Evolutionary conservation across 805 yeast genomes (phyloP).

Genomic region (Saccharomyces eubayanus): DNA sequence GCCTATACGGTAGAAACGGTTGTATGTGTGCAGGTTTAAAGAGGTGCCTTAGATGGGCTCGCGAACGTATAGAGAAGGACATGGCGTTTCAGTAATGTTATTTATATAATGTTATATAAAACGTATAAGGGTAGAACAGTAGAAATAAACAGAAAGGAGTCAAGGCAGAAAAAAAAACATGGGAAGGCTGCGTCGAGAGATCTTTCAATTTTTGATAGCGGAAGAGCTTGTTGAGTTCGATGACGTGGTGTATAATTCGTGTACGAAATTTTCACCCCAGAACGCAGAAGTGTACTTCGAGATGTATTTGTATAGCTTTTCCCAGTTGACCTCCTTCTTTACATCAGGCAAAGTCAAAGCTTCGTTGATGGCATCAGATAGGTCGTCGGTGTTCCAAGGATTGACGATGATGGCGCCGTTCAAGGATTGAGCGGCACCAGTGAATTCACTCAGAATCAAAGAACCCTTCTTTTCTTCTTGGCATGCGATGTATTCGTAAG

Average conservation of each 20-base stretch:
- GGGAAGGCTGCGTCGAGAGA: neutral
- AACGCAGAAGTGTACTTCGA: slow-evolving; percentile 89
- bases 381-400: slow-evolving; percentile 97
- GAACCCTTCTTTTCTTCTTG: slow-evolving; percentile 82
- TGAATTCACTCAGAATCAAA: slow-evolving; percentile 83
- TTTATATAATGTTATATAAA: neutral
- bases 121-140: neutral
- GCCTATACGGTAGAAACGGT: neutral
- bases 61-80: neutral
- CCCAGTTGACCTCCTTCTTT: slow-evolving; percentile 68
- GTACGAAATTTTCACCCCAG: slow-evolving; percentile 96
- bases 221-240: neutral
- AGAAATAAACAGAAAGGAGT: neutral
- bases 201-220: neutral
- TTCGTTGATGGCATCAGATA: slow-evolving; percentile 77
- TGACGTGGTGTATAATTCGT: slow-evolving; percentile 54
- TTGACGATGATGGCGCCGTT: slow-evolving; percentile 91
- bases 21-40: neutral
- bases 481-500: slow-evolving; percentile 94
- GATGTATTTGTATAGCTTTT: slow-evolving; percentile 77
- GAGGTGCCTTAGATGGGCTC: neutral
- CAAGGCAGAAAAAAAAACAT: neutral
- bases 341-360: slow-evolving; percentile 80
- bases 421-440: slow-evolving; percentile 98
- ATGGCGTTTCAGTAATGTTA: neutral